phyloP scores from a whole-genome alignment of 2,329 filamentous ascomycete genomes.

The Alternaria dauci region DNA sequence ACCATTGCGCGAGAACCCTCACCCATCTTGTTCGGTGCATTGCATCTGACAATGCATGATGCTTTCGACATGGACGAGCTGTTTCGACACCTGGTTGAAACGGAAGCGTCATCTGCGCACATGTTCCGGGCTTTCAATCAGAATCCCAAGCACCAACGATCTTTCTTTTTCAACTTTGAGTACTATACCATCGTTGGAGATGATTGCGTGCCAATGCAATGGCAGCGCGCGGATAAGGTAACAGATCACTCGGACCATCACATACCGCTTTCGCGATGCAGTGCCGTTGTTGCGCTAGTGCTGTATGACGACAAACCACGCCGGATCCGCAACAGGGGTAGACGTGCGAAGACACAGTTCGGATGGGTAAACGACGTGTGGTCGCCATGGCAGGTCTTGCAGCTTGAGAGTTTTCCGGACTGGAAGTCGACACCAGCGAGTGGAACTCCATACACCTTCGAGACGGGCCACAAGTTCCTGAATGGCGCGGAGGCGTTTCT shows the following conservation, averaged over 20 bases:
- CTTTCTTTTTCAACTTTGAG: conserved; percentile 71
- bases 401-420: conserved; percentile 53
- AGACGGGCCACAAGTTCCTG: conserved; percentile 64
- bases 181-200: conserved; percentile 69
- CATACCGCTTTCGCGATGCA: conserved; percentile 67
- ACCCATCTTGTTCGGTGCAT: conserved; percentile 66
- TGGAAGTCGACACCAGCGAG: conserved; percentile 54
- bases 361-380: conserved; percentile 67
- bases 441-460: conserved; percentile 63
- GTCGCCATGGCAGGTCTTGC: conserved; percentile 65
- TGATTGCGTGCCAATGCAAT: conserved; percentile 65
- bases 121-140: conserved; percentile 61
- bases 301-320: conserved; percentile 62
- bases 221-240: conserved; percentile 65
- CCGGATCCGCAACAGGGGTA: conserved; percentile 59
- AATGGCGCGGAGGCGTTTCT: conserved; percentile 71
- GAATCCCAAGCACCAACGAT: conserved; percentile 60
- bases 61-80: conserved; percentile 71
- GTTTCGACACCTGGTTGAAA: conserved; percentile 62
- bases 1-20: conserved; percentile 69
- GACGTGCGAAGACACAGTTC: conserved; percentile 58
- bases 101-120: conserved; percentile 55
- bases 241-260: conserved; percentile 57
- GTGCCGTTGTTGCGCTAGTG: conserved; percentile 66
- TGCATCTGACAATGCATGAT: conserved; percentile 65